Conservation (phyloP, 129 eudicot species). For the Calendula officinalis region DNA sequence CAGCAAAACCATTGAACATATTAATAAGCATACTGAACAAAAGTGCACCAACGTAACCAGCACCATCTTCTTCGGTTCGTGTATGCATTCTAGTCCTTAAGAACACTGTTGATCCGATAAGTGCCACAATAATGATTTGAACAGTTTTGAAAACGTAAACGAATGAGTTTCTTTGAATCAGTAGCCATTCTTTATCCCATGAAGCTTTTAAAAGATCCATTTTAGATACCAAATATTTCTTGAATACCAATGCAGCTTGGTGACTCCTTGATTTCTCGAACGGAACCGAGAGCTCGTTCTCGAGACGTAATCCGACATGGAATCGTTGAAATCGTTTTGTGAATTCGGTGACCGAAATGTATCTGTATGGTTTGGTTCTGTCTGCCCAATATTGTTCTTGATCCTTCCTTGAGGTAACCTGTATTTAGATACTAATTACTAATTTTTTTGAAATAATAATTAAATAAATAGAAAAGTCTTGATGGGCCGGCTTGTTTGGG, state of each 20-base stretch:
- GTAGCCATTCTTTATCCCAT: conserved; percentile 84
- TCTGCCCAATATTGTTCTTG: conserved; percentile 94
- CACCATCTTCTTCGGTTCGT: conserved; percentile 60
- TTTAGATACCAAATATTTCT: conserved; percentile 61
- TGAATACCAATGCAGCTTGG: conserved; percentile 72
- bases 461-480: too few species aligned
- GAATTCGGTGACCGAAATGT: conserved; percentile 68
- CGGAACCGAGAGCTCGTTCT: conserved; percentile 78
- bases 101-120: conserved; percentile 72
- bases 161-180: conserved; percentile 71
- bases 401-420: conserved; percentile 95
- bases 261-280: conserved; percentile 61
- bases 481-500: too few species aligned
- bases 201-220: conserved; percentile 72
- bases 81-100: conserved; percentile 67
- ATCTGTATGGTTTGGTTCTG: conserved; percentile 51
- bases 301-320: conserved; percentile 70
- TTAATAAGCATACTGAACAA: conserved; percentile 62
- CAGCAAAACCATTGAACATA: conserved; percentile 83
- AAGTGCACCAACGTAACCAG: conserved; percentile 69
- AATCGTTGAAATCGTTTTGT: conserved; percentile 62
- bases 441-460: not conserved
- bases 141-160: conserved; percentile 75
- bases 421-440: not conserved
- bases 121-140: conserved; percentile 78